A percentile compares a stretch with the other conserved stretches of the same genome.
These are phyloP conservation scores for Geotrichum siamense DNA, from an alignment of 1,139 yeast genomes.

Conservation along the genomic window DNA sequence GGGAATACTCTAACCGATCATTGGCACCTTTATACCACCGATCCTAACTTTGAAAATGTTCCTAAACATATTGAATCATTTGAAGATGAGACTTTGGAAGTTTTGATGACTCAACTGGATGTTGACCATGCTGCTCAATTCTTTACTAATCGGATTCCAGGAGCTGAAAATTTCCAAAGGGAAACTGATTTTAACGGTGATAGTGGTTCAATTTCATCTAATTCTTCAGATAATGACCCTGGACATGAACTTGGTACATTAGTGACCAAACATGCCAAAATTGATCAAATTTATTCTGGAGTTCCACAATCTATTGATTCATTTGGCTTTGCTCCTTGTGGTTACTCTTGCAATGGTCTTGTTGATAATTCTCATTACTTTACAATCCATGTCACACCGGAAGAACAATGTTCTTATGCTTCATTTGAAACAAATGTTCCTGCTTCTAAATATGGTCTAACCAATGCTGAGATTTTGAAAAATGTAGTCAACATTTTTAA, in stretches of 20 bases:
- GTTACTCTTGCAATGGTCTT: constrained; percentile 82
- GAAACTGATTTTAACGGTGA: constrained; percentile 28
- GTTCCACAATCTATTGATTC: constrained; percentile 51
- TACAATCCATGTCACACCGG: constrained; percentile 93
- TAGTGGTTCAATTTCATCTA: constrained; percentile 12
- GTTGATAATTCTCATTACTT: constrained; percentile 58
- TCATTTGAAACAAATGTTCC: constrained; percentile 87
- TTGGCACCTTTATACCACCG: constrained; percentile 82
- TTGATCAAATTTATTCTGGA: constrained; percentile 51
- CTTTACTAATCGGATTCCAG: constrained; percentile 50
- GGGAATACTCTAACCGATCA: constrained; percentile 79
- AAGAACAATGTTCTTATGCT: constrained; percentile 89
- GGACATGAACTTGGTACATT: constrained; percentile 72
- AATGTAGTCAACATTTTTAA: constrained; percentile 58
- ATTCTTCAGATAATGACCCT: constrained; percentile 41
- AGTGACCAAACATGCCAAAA: constrained; percentile 54
- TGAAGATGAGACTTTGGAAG: constrained; percentile 75
- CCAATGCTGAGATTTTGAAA: constrained; percentile 44
- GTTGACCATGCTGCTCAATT: constrained; percentile 54
- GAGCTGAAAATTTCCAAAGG: constrained; percentile 29
- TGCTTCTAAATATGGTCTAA: constrained; percentile 39
- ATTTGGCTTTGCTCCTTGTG: constrained; percentile 93
- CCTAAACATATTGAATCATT: constrained; percentile 18
- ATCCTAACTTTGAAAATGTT: constrained; percentile 16
- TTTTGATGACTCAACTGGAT: constrained; percentile 82